Conservation (phyloP, 2,329 filamentous ascomycete genomes). For the Aureobasidium sp. region DNA sequence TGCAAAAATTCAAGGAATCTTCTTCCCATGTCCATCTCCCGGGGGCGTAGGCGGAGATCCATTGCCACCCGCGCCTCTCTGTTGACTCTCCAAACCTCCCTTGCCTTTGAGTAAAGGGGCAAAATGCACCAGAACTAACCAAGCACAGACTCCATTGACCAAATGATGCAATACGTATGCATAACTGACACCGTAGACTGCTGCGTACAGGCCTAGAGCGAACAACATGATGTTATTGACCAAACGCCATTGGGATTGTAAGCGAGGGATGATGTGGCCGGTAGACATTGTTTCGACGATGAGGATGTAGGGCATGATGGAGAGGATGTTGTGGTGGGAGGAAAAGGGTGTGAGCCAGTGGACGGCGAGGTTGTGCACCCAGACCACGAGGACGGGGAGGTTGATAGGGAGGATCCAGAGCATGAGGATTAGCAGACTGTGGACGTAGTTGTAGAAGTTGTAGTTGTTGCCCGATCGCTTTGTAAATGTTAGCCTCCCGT, state of each 20-base stretch:
- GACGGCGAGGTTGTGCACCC: conserved; percentile 87
- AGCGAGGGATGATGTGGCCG: conserved; percentile 79
- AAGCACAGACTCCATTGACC: conserved; percentile 75
- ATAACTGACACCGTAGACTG: conserved; percentile 88
- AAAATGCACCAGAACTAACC: conserved; percentile 78
- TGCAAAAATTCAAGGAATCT: not conserved
- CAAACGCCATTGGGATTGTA: conserved; percentile 52
- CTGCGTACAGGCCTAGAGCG: conserved; percentile 73
- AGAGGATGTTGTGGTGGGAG: conserved; percentile 90
- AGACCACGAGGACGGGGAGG: conserved; percentile 87
- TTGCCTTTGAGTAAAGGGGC: not conserved
- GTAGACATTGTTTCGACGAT: conserved; percentile 90
- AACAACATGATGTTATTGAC: conserved; percentile 69
- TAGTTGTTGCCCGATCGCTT: conserved; percentile 57
- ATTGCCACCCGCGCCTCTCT: not conserved
- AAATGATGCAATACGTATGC: conserved; percentile 90
- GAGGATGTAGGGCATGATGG: conserved; percentile 90
- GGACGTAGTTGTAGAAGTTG: conserved; percentile 92
- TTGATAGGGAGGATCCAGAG: conserved; percentile 96
- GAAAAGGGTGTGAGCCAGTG: conserved; percentile 98
- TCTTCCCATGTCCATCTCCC: not conserved
- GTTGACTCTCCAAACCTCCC: not conserved
- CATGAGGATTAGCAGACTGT: conserved; percentile 90
- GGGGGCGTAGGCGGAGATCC: not conserved
- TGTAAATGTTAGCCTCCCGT: too few relatives aligned